Evolutionary conservation across 2,329 filamentous ascomycete genomes (phyloP).

Genomic region (Botrytis hyacinthi): DNA sequence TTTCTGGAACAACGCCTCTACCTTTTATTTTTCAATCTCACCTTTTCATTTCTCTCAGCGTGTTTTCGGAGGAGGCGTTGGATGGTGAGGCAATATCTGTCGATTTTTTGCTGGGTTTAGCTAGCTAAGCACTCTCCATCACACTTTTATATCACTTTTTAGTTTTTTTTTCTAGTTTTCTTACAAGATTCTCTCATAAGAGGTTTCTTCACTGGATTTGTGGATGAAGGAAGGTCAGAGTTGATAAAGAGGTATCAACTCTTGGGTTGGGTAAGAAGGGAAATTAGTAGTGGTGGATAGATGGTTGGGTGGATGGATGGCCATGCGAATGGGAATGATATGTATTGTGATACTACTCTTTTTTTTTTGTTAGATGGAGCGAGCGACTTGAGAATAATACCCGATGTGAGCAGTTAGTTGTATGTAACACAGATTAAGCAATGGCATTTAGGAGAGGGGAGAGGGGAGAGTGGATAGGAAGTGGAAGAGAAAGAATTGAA

Average conservation of each 20-base stretch:
- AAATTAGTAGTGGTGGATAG: not conserved
- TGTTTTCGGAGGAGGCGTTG: not conserved
- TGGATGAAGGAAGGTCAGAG: not conserved
- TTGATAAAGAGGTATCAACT: not conserved
- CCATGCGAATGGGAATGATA: constrained; percentile 4
- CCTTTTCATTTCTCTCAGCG: constrained; percentile 4
- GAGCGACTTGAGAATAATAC: constrained; percentile 16
- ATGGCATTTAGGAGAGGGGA: not conserved
- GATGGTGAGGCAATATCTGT: constrained; percentile 7
- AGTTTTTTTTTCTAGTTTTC: not conserved
- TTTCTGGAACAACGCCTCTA: not conserved
- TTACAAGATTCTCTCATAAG: not conserved
- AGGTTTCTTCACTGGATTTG: not conserved
- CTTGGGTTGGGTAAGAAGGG: not conserved
- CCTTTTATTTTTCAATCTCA: not conserved
- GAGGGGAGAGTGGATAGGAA: not conserved
- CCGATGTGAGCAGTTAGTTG: constrained; percentile 10
- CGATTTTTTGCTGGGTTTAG: constrained; percentile 9
- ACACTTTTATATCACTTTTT: constrained; percentile 7
- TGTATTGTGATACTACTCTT: constrained; percentile 3
- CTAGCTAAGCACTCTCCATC: constrained; percentile 7
- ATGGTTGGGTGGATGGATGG: not conserved
- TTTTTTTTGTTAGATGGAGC: constrained; percentile 14
- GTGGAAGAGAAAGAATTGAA: not conserved
- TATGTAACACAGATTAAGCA: constrained; percentile 1